Percentiles rank a stretch among this genome's conserved stretches.
Conservation (phyloP, 2,329 filamentous ascomycete genomes). For the Trichoderma afroharzianum region DNA sequence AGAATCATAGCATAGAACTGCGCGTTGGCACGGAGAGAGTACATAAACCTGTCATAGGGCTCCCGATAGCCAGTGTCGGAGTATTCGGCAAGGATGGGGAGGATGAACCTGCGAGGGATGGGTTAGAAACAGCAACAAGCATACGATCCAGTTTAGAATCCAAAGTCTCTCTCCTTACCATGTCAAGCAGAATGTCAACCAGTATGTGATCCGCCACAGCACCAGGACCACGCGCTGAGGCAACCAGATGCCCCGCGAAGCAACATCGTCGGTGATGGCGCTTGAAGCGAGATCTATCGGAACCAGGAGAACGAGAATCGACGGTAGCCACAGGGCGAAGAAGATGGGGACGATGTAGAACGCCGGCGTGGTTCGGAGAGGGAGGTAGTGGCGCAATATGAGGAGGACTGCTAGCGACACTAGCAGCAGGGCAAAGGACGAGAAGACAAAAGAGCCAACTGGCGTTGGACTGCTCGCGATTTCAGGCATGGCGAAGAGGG, state of each 20-base stretch:
- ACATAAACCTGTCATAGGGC: conserved; percentile 72
- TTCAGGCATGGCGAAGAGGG: conserved; percentile 47
- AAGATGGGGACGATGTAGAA: conserved; percentile 92
- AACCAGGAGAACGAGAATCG: conserved; percentile 85
- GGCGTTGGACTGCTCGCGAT: conserved; percentile 54
- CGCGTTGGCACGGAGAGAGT: conserved; percentile 82
- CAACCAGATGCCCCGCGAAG: conserved; percentile 80
- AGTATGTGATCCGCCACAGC: conserved; percentile 93
- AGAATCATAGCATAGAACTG: conserved; percentile 83
- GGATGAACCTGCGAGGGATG: conserved; percentile 62
- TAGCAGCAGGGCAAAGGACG: conserved; percentile 64
- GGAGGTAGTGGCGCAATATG: conserved; percentile 84
- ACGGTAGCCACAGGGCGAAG: conserved; percentile 88
- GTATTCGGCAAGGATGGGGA: conserved; percentile 91
- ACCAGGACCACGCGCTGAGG: conserved; percentile 74
- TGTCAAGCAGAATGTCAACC: conserved; percentile 91
- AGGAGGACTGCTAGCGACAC: conserved; percentile 77
- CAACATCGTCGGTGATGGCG: conserved; percentile 66
- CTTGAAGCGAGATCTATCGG: conserved; percentile 93
- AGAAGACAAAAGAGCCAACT: conserved; percentile 76
- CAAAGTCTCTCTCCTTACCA: conserved; percentile 56
- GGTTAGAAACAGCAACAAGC: not conserved
- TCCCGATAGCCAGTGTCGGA: conserved; percentile 91
- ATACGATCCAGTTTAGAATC: not conserved
- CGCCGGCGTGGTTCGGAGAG: conserved; percentile 82